A percentile compares a stretch with the other conserved stretches of the same genome.
Conservation (phyloP, 306 rosid genomes). For the Prunus mongolica region DNA sequence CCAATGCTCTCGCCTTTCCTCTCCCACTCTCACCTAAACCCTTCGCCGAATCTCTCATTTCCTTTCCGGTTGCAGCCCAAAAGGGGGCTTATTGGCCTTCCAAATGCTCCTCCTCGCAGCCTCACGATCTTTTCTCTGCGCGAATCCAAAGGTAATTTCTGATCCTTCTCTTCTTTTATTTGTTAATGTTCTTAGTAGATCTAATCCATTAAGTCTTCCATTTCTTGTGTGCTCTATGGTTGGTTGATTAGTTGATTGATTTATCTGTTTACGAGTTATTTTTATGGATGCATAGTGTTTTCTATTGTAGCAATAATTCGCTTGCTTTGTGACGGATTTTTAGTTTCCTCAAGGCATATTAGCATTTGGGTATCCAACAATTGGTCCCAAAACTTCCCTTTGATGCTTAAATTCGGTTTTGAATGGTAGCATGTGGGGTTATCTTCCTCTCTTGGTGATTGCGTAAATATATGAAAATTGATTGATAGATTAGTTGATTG, state of each 20-base stretch:
- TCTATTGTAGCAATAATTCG: background rate
- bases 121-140: conserved; percentile 38
- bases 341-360: background rate
- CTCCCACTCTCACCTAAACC: conserved; percentile 15
- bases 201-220: background rate
- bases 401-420: background rate
- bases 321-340: background rate
- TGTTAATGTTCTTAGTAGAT: background rate
- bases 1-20: background rate
- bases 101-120: conserved; percentile 16
- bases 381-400: background rate
- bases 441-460: background rate
- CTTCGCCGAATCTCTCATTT: conserved; percentile 33
- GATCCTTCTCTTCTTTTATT: background rate
- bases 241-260: background rate
- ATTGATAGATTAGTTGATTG: background rate
- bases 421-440: background rate
- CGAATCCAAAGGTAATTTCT: conserved; percentile 39
- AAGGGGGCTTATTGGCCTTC: conserved; percentile 21
- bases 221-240: background rate
- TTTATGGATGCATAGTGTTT: background rate
- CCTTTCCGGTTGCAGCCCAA: conserved; percentile 28
- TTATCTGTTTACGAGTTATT: background rate
- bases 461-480: background rate
- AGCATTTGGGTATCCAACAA: background rate